phyloP scores from a whole-genome alignment of 768 basidiomycete species.

The Leccinellum luteum region DNA sequence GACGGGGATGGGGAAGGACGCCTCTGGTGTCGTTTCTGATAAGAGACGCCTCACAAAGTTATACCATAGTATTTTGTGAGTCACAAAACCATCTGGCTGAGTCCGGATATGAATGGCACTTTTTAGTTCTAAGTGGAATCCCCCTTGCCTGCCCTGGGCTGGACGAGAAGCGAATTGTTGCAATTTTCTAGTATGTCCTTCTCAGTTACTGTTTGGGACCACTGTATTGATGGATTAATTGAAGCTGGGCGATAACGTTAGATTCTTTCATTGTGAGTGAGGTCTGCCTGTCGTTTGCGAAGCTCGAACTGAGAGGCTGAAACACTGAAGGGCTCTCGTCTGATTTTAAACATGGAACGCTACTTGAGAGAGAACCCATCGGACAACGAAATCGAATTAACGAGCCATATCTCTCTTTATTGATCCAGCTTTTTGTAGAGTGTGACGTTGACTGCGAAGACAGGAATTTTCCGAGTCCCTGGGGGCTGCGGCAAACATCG shows the following conservation, averaged over 20 bases:
- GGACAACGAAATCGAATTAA: conserved; percentile 9
- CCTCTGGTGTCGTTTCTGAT: conserved; percentile 40
- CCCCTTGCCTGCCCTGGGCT: not conserved
- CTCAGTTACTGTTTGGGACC: not conserved
- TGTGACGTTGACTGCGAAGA: not conserved
- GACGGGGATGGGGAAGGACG: conserved; percentile 40
- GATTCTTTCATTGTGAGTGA: conserved; percentile 17
- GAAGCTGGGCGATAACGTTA: conserved; percentile 17
- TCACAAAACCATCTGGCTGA: not conserved
- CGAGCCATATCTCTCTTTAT: conserved; percentile 7
- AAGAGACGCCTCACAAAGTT: conserved; percentile 47
- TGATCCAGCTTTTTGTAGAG: not conserved
- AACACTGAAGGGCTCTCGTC: conserved; percentile 17
- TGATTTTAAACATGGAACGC: conserved; percentile 25
- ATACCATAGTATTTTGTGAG: conserved; percentile 40
- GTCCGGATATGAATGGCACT: not conserved
- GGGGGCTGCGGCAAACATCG: not conserved
- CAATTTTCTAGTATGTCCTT: conserved; percentile 6
- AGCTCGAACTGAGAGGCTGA: too few species aligned
- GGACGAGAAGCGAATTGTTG: not conserved
- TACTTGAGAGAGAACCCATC: conserved; percentile 5
- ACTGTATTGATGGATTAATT: conserved; percentile 1
- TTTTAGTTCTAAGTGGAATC: conserved; percentile 3
- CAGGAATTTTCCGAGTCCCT: not conserved
- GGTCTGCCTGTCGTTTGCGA: not conserved